Evolutionary conservation across 257 asterid genomes (phyloP).

Genomic region (Orobanche coerulescens): DNA sequence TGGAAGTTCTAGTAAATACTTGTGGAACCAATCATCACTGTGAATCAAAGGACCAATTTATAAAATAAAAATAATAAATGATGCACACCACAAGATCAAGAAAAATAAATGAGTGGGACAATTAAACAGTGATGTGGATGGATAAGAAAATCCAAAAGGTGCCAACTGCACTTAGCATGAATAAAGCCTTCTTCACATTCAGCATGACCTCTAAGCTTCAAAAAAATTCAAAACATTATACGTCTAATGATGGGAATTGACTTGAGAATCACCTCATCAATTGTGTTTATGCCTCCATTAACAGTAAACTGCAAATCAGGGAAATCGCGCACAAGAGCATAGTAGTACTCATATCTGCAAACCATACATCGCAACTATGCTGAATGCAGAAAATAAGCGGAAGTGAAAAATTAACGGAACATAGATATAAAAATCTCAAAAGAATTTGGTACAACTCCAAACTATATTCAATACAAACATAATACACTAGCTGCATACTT

Average conservation of each 20-base stretch:
- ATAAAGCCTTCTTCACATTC: neutral
- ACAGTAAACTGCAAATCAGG: conserved; percentile 85
- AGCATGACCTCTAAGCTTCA: conserved; percentile 2
- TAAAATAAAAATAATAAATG: conserved; percentile 3
- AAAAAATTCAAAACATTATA: conserved; percentile 12
- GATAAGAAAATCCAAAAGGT: neutral
- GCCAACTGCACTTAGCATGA: conserved; percentile 6
- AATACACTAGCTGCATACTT: conserved; percentile 41
- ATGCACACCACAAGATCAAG: neutral
- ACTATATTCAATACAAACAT: conserved; percentile 4
- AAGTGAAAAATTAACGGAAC: neutral
- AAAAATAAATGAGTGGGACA: neutral
- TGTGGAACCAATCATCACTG: neutral
- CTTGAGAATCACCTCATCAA: conserved; percentile 59
- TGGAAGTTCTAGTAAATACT: neutral
- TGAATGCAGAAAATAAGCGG: conserved; percentile 10
- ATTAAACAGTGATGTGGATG: neutral
- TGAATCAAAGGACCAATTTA: neutral
- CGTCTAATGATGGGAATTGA: conserved; percentile 2
- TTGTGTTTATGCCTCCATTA: conserved; percentile 86
- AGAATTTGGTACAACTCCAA: neutral
- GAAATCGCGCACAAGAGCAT: conserved; percentile 94
- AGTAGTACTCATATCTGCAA: conserved; percentile 85
- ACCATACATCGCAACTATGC: conserved; percentile 7
- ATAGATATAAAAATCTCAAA: conserved; percentile 9